A percentile compares a stretch with the other conserved stretches of the same genome.
Conservation (phyloP, 2,329 filamentous ascomycete species). For the Ophiostoma pallidulum region DNA sequence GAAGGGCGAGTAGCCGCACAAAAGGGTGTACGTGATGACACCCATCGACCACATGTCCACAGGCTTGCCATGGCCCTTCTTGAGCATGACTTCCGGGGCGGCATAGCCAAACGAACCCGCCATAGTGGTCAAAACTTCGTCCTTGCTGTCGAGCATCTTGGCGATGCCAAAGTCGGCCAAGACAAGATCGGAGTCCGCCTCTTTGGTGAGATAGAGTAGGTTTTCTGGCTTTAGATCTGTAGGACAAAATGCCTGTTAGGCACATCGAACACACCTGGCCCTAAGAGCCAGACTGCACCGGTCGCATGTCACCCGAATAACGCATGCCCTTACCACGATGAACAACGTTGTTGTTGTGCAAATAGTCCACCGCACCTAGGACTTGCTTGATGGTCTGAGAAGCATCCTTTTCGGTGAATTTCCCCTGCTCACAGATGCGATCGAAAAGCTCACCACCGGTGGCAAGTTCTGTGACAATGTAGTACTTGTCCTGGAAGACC, state of each 20-base stretch:
- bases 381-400: constrained; percentile 93
- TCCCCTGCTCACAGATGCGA: constrained; percentile 94
- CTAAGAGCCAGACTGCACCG: too few relatives aligned
- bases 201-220: constrained; percentile 78
- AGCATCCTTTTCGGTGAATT: constrained; percentile 97
- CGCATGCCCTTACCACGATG: constrained; percentile 60
- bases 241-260: background rate
- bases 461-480: constrained; percentile 94
- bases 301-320: too few relatives aligned
- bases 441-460: constrained; percentile 96
- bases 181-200: constrained; percentile 72
- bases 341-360: constrained; percentile 90
- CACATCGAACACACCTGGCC: background rate
- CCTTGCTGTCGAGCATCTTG: constrained; percentile 87
- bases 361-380: constrained; percentile 83
- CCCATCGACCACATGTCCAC: constrained; percentile 99
- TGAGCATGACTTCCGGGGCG: constrained; percentile 95
- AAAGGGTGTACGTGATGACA: constrained; percentile 95
- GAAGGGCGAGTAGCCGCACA: constrained; percentile 98
- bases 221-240: constrained; percentile 97
- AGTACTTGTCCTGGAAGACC: constrained; percentile 80
- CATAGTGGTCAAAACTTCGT: constrained; percentile 95
- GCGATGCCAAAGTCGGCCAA: constrained; percentile 97
- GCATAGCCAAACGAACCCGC: constrained; percentile 97
- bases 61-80: constrained; percentile 92